A percentile compares a stretch with the other conserved stretches of the same genome.
These are phyloP conservation scores for Colletotrichum plurivorum DNA, from an alignment of 2,329 filamentous ascomycete species.

Conservation along the genomic window DNA sequence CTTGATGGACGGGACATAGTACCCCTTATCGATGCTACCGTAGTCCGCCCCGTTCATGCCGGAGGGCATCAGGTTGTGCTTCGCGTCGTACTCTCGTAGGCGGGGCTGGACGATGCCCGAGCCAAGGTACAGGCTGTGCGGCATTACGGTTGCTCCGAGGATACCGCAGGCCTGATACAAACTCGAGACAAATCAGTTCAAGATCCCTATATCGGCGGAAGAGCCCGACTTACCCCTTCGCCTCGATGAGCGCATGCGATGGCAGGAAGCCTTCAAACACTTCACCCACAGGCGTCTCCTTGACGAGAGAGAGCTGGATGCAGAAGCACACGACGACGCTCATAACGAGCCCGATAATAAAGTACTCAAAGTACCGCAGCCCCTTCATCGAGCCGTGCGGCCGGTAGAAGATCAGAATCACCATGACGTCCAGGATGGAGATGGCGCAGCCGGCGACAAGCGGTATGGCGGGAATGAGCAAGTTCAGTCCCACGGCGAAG, in stretches of 20 bases:
- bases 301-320: slow-evolving; percentile 76
- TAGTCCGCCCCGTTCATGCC: slow-evolving; percentile 45
- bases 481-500: slow-evolving; percentile 78
- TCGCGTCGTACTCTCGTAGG: slow-evolving; percentile 73
- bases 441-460: slow-evolving; percentile 78
- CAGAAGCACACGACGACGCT: slow-evolving; percentile 80
- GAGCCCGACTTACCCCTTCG: slow-evolving; percentile 60
- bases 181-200: slow-evolving; percentile 41
- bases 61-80: slow-evolving; percentile 65
- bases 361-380: slow-evolving; percentile 74
- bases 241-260: slow-evolving; percentile 70
- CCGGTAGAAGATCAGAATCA: slow-evolving; percentile 77
- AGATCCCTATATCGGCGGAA: not conserved
- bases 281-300: slow-evolving; percentile 66
- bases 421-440: slow-evolving; percentile 77
- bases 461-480: slow-evolving; percentile 74
- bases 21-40: slow-evolving; percentile 59
- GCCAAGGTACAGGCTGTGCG: slow-evolving; percentile 77
- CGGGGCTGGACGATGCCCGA: slow-evolving; percentile 79
- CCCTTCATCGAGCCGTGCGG: slow-evolving; percentile 71
- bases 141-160: slow-evolving; percentile 82
- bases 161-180: slow-evolving; percentile 83
- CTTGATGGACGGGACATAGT: slow-evolving; percentile 78
- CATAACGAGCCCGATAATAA: slow-evolving; percentile 75
- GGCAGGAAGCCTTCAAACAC: slow-evolving; percentile 78